A percentile compares a stretch with the other conserved stretches of the same genome.
Evolutionary conservation across 2,329 filamentous ascomycete genomes (phyloP).

Genomic region (Cladobotryum mycophilum): DNA sequence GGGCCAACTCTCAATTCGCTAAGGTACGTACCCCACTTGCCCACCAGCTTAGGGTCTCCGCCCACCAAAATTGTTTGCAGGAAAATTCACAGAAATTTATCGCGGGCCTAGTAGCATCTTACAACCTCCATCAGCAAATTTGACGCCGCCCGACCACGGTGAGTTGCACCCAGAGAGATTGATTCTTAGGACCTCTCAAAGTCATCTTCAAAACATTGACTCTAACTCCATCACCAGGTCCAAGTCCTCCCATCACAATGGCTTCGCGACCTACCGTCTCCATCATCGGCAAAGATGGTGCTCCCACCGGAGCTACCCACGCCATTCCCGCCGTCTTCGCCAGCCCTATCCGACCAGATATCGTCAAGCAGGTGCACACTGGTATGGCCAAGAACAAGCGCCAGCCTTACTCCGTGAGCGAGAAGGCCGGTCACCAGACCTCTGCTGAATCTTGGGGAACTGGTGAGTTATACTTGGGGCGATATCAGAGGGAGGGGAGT

Average conservation of each 20-base stretch:
- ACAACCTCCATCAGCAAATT: slow-evolving; percentile 30
- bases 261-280: slow-evolving; percentile 96
- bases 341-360: slow-evolving; percentile 95
- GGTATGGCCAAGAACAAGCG: slow-evolving; percentile 99
- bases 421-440: slow-evolving; percentile 99
- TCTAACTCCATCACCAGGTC: slow-evolving; percentile 21
- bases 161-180: slow-evolving; percentile 13
- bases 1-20: slow-evolving; percentile 17
- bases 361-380: slow-evolving; percentile 98
- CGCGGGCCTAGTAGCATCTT: slow-evolving; percentile 25
- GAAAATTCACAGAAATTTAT: slow-evolving; percentile 36
- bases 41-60: slow-evolving; percentile 33
- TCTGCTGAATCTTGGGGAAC: slow-evolving; percentile 99
- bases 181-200: background rate
- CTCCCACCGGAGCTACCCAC: slow-evolving; percentile 81
- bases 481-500: background rate
- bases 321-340: slow-evolving; percentile 95
- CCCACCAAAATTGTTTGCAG: slow-evolving; percentile 29
- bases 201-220: slow-evolving; percentile 1
- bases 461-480: slow-evolving; percentile 55
- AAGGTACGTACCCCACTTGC: slow-evolving; percentile 21
- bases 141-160: slow-evolving; percentile 37
- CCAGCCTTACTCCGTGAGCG: slow-evolving; percentile 98
- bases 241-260: slow-evolving; percentile 56
- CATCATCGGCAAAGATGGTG: slow-evolving; percentile 94